A percentile compares a stretch with the other conserved stretches of the same genome.
These are phyloP conservation scores for Cystobasidium ongulense DNA, from an alignment of 768 basidiomycete species.

Conservation along the genomic window DNA sequence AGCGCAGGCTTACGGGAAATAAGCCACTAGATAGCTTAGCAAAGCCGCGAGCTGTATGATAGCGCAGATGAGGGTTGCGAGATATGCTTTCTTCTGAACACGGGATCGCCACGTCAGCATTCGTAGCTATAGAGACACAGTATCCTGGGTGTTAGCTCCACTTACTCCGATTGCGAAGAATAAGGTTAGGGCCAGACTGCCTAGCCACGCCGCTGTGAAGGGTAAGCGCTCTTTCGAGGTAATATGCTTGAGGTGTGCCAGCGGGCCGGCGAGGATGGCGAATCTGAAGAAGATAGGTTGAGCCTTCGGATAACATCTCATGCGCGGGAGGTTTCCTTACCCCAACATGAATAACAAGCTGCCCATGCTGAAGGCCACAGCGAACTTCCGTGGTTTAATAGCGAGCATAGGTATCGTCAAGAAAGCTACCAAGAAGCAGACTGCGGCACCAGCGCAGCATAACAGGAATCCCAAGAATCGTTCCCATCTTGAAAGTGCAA, in stretches of 20 bases:
- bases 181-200: slow-evolving; percentile 72
- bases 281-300: too few relatives aligned
- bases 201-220: slow-evolving; percentile 65
- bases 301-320: too few relatives aligned
- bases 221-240: slow-evolving; percentile 44
- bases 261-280: slow-evolving; percentile 57
- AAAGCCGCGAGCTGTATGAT: slow-evolving; percentile 76
- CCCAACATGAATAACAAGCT: slow-evolving; percentile 81
- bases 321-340: slow-evolving; percentile 51
- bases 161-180: slow-evolving; percentile 84
- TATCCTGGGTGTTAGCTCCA: slow-evolving; percentile 20
- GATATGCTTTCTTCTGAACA: slow-evolving; percentile 64
- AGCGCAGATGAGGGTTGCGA: slow-evolving; percentile 76
- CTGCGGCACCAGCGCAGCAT: slow-evolving; percentile 78
- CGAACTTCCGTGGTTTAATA: slow-evolving; percentile 79
- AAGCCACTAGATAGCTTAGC: slow-evolving; percentile 79
- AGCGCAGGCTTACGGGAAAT: slow-evolving; percentile 72
- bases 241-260: slow-evolving; percentile 82
- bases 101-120: neutral
- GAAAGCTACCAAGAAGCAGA: slow-evolving; percentile 89
- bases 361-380: slow-evolving; percentile 52
- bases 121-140: neutral
- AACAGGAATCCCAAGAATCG: slow-evolving; percentile 81
- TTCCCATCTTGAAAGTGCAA: slow-evolving; percentile 87
- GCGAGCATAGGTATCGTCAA: slow-evolving; percentile 65